These are phyloP conservation scores for Tagetes patula DNA, from an alignment of 129 eudicot genomes.

Conservation along the genomic window DNA sequence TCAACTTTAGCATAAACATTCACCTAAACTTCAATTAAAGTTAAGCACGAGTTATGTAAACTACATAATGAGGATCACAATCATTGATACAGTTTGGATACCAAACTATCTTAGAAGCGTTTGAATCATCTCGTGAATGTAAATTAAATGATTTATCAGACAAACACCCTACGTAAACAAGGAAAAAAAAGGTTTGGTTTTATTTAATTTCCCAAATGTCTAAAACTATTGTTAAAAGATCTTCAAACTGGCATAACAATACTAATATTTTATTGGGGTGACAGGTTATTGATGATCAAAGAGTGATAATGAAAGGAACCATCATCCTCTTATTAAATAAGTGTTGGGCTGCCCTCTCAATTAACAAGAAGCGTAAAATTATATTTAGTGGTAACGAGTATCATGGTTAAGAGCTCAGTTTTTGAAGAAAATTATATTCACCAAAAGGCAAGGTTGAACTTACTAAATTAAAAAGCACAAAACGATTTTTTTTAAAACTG, in stretches of 20 bases:
- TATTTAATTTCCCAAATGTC: too few species aligned
- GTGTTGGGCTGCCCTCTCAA: neutral
- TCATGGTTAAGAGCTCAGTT: neutral
- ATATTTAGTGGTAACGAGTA: neutral
- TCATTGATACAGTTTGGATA: too few species aligned
- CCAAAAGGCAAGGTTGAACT: neutral
- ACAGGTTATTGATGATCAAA: neutral
- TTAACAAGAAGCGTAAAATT: neutral
- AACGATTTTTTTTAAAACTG: too few species aligned
- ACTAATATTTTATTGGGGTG: neutral
- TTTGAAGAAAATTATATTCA: neutral
- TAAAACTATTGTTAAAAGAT: neutral
- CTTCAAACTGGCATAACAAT: neutral
- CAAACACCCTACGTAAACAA: too few species aligned
- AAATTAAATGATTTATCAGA: too few species aligned
- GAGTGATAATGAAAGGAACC: neutral
- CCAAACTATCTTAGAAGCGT: too few species aligned
- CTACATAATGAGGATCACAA: too few species aligned
- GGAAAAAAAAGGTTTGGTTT: too few species aligned
- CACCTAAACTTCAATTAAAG: too few species aligned
- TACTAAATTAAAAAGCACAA: neutral
- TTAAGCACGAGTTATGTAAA: too few species aligned
- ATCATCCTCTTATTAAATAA: neutral
- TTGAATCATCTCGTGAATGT: too few species aligned
- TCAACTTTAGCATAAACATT: too few species aligned